These are phyloP conservation scores for Fagopyrum esculentum DNA, from an alignment of 148 eudicot genomes.

Conservation along the genomic window DNA sequence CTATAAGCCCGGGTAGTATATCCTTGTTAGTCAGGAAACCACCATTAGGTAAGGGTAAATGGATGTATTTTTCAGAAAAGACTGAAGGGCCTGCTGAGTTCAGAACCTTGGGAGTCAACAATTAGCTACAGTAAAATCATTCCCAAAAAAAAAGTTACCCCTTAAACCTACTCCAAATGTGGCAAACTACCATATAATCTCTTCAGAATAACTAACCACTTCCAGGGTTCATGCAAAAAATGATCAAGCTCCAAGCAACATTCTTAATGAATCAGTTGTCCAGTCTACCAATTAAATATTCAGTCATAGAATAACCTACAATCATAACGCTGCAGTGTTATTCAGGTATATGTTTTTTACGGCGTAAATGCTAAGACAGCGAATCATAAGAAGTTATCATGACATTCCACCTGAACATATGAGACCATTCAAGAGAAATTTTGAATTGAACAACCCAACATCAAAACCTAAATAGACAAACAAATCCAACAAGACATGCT, in stretches of 20 bases:
- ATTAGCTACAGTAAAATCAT: background rate
- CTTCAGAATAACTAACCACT: background rate
- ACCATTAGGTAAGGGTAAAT: slow-evolving; percentile 3
- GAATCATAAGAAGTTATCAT: background rate
- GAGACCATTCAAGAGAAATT: background rate
- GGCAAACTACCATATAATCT: background rate
- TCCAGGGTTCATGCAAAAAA: background rate
- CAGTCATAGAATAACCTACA: background rate
- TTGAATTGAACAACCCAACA: background rate
- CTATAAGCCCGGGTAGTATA: slow-evolving; percentile 8
- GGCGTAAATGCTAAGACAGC: too few relatives aligned
- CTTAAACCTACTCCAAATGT: background rate
- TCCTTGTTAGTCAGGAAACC: background rate
- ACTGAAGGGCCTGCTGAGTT: background rate
- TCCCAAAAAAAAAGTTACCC: background rate
- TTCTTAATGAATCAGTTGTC: background rate
- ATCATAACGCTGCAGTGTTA: background rate
- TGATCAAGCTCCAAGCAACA: slow-evolving; percentile 4
- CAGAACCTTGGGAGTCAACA: background rate
- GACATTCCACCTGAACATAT: background rate
- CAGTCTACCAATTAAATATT: background rate
- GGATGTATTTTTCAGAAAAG: background rate
- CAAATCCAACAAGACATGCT: background rate
- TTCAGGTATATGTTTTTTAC: background rate
- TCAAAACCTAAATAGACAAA: background rate